phyloP scores from a whole-genome alignment of 2,329 filamentous ascomycete species.

The Chrysosporium queenslandicum region DNA sequence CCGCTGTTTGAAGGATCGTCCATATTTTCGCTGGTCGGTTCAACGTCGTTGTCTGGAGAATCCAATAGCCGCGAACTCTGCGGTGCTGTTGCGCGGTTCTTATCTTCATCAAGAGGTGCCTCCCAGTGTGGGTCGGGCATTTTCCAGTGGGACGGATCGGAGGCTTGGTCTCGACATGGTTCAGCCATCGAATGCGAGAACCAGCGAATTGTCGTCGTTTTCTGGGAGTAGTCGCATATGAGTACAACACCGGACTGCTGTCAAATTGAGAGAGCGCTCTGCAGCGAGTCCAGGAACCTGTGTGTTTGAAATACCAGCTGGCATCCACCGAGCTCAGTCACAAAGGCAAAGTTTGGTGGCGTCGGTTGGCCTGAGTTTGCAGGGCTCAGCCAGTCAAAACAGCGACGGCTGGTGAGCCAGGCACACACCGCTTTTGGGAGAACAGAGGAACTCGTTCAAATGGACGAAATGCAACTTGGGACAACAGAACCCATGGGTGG shows the following conservation, averaged over 20 bases:
- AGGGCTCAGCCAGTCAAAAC: not conserved
- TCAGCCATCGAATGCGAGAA: not conserved
- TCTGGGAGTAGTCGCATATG: not conserved
- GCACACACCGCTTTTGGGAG: not conserved
- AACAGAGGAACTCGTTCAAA: not conserved
- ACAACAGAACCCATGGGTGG: not conserved
- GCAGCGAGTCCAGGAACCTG: not conserved
- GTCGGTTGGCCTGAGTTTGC: not conserved
- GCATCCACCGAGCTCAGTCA: not conserved
- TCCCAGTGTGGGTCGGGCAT: constrained; percentile 1
- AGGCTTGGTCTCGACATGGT: constrained; percentile 7
- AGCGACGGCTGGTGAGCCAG: not conserved
- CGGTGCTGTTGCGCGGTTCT: not conserved
- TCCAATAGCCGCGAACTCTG: not conserved
- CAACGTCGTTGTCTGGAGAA: not conserved
- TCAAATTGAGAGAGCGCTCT: not conserved
- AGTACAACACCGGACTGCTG: not conserved
- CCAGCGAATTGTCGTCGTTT: not conserved
- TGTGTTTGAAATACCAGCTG: not conserved
- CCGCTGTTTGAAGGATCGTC: constrained; percentile 7
- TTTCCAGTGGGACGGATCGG: not conserved
- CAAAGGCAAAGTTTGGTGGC: not conserved
- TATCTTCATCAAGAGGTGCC: not conserved
- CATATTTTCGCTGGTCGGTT: not conserved
- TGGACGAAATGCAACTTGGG: no score